Base-by-base conservation (phyloP, 345 rosid species). In the Carallia brachiata region DNA sequence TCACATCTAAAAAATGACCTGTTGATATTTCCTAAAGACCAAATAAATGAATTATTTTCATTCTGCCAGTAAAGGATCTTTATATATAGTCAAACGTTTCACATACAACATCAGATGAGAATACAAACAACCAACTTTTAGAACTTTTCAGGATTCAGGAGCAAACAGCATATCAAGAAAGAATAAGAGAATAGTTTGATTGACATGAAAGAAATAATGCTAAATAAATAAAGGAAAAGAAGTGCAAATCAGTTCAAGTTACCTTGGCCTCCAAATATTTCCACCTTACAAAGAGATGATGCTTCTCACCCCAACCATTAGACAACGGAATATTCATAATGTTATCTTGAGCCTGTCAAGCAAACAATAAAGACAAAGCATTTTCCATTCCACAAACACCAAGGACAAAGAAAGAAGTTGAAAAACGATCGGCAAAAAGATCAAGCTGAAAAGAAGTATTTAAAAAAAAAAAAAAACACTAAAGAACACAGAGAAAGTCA, bases 241-340 rank as follows among this genome's bases (percentile, higher is more conserved):
- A 10, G 64, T 52, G 70, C 36, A 72, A 36, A 63, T 6, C 59
- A 17, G 59, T 27, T 44, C n/a, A 52, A 55, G 18, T 53, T 77
- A 96, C 99, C 98, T 84, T 92, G 52, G 98, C 88, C 79, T 92
- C 99, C 73, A 80, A 81, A 73, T 87, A 85, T 80, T 92, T 92
- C 99, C 99, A 96, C 77, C 92, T 89, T n/a, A 96, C 84, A 50
- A 84, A 96, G 68, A 84, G 87, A 28, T 70, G 82, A 80, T 96
- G 99, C 78, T 96, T 96, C 75, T 85, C 94, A 50, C 98, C 99
- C 98, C 99, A 96, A n/a, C 93, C 97, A 83, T 87, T 90, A 69
- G 90, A 75, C 72, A 96, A 75, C 18, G 88, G 95, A 84, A 90
- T 96, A 83, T 87, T 92, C 91, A 86, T 87, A 13, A 90, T 70